Conservation (phyloP, 75 land plant species). For the Selaginella tamariscina region DNA sequence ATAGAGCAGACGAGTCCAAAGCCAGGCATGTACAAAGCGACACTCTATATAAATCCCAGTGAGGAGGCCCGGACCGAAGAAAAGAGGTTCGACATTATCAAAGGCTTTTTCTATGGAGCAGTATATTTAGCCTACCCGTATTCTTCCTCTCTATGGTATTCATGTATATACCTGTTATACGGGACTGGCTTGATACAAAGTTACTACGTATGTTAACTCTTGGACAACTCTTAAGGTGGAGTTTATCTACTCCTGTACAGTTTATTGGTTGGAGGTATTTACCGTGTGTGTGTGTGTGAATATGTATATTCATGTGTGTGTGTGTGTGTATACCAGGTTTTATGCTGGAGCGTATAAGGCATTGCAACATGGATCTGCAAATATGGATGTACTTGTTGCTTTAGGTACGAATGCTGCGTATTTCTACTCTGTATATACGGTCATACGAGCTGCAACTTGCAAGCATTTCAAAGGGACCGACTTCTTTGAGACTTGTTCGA, state of each 20-base stretch:
- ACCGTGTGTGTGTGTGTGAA: too few species aligned
- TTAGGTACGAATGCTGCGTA: constrained; percentile 65
- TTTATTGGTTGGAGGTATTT: constrained; percentile 37
- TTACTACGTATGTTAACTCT: constrained; percentile 22
- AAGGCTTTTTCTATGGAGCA: constrained; percentile 23
- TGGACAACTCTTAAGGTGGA: constrained; percentile 25
- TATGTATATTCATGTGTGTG: too few species aligned
- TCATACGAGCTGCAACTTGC: constrained; percentile 36
- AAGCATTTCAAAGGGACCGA: constrained; percentile 27
- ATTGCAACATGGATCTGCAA: constrained; percentile 41
- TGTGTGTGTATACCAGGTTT: too few species aligned
- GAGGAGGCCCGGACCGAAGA: constrained; percentile 16
- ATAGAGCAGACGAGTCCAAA: constrained; percentile 7
- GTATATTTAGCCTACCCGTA: constrained; percentile 19
- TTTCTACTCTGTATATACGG: constrained; percentile 47
- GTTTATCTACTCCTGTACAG: constrained; percentile 27
- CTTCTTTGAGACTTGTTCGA: constrained; percentile 61
- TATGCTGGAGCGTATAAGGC: constrained; percentile 71
- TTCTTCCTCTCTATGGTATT: constrained; percentile 30
- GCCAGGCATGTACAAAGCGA: not conserved
- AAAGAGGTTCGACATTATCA: constrained; percentile 19
- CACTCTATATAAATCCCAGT: constrained; percentile 10
- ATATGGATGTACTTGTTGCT: constrained; percentile 65
- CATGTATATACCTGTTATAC: constrained; percentile 26
- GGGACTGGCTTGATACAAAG: constrained; percentile 4